Conservation (phyloP, 2,329 filamentous ascomycete species). For the Tetracladium maxilliforme region DNA sequence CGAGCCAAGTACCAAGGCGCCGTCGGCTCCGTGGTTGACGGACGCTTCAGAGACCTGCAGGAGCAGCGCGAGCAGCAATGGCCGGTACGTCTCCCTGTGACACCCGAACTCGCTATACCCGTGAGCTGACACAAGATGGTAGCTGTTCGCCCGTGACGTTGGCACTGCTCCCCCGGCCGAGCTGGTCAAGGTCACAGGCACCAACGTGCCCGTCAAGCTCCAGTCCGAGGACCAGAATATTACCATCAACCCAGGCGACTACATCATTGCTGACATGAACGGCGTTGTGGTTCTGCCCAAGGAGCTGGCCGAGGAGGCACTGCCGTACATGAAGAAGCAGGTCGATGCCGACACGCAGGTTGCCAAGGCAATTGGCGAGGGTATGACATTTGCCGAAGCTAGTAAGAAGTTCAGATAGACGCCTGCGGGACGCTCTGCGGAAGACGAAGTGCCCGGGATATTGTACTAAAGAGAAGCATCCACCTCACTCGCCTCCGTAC, state of each 20-base stretch:
- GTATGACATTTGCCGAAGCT: no score
- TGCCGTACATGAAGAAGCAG: no score
- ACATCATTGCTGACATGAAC: slow-evolving; percentile 19
- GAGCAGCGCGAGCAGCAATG: slow-evolving; percentile 33
- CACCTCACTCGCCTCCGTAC: no score
- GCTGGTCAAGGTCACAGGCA: slow-evolving; percentile 12
- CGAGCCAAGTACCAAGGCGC: slow-evolving; percentile 27
- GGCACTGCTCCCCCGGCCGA: slow-evolving; percentile 16
- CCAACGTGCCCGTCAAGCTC: slow-evolving; percentile 15
- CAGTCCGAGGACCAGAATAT: slow-evolving; percentile 13
- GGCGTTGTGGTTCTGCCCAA: slow-evolving; percentile 18
- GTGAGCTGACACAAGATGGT: no score
- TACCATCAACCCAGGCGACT: slow-evolving; percentile 18
- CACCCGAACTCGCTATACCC: neutral
- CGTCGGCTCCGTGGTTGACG: slow-evolving; percentile 34
- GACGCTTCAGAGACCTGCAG: slow-evolving; percentile 33
- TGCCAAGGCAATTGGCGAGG: no score
- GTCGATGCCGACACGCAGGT: no score
- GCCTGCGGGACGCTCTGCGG: no score
- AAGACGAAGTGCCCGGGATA: no score
- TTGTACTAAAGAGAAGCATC: no score
- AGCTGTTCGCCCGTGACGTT: slow-evolving; percentile 13
- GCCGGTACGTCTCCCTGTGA: slow-evolving; percentile 19
- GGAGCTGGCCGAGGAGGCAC: slow-evolving; percentile 6
- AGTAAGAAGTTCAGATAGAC: no score